Conservation (phyloP, 768 basidiomycete species). For the Lentinula sp. region DNA sequence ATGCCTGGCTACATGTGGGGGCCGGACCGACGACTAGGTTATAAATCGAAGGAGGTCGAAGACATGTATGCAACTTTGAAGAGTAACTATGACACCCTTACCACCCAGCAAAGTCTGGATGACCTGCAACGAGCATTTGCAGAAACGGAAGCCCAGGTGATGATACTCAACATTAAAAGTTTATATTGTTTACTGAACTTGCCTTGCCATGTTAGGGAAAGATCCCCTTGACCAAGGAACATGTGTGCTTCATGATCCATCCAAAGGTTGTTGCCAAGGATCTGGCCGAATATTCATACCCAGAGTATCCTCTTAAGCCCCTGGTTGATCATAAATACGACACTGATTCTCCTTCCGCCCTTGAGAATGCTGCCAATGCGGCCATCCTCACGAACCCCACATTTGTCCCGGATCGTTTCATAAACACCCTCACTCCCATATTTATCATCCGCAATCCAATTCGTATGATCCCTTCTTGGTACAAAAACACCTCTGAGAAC, state of each 20-base stretch:
- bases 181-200: neutral
- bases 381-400: neutral
- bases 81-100: neutral
- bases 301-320: neutral
- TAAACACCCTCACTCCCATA: constrained; percentile 1
- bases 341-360: neutral
- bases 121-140: neutral
- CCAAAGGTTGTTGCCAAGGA: neutral
- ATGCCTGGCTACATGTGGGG: constrained; percentile 3
- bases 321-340: neutral
- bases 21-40: neutral
- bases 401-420: constrained; percentile 1
- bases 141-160: constrained; percentile 1
- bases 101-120: neutral
- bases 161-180: neutral
- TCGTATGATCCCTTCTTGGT: constrained; percentile 1
- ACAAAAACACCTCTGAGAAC: neutral
- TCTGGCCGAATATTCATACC: neutral
- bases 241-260: constrained; percentile 2
- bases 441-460: constrained; percentile 1
- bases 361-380: neutral
- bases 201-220: neutral
- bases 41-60: neutral
- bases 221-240: constrained; percentile 2
- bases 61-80: neutral